These are phyloP conservation scores for Podaxis sp. DNA, from an alignment of 768 basidiomycete species.

Conservation along the genomic window DNA sequence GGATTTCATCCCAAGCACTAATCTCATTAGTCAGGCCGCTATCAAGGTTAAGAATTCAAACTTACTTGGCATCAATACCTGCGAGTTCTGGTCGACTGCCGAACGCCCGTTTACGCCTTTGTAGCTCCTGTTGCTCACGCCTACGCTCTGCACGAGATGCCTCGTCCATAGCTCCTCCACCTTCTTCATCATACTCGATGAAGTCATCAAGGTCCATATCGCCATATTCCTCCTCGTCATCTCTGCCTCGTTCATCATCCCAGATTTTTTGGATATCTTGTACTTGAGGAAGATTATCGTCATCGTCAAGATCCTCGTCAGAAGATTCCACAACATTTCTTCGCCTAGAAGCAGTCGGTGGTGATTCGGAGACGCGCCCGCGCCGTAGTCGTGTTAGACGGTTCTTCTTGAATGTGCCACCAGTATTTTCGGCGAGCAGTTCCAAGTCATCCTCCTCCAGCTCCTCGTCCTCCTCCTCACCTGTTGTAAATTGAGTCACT, in stretches of 20 bases:
- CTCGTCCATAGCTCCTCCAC: conserved; percentile 75
- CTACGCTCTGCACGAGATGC: conserved; percentile 75
- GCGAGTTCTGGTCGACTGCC: conserved; percentile 68
- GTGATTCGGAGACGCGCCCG: conserved; percentile 70
- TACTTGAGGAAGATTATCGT: conserved; percentile 53
- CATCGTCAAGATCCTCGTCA: conserved; percentile 71
- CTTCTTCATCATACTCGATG: conserved; percentile 79
- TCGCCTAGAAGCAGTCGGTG: conserved; percentile 59
- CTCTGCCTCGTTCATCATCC: conserved; percentile 72
- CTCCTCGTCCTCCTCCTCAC: conserved; percentile 58
- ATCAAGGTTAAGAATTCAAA: conserved; percentile 18
- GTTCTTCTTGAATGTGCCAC: conserved; percentile 67
- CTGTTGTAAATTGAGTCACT: conserved; percentile 18
- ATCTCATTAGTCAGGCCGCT: conserved; percentile 17
- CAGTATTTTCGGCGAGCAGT: conserved; percentile 86
- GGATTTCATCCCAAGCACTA: conserved; percentile 94
- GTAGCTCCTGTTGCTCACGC: conserved; percentile 64
- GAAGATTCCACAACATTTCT: conserved; percentile 66
- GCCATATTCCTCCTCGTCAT: conserved; percentile 72
- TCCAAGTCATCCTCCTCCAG: conserved; percentile 96
- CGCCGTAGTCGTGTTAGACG: conserved; percentile 73
- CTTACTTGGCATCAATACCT: conserved; percentile 84
- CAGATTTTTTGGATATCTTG: conserved; percentile 75
- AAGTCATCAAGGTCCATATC: conserved; percentile 79
- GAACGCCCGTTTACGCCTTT: conserved; percentile 63